These are phyloP conservation scores for Starmerella davenportii DNA, from an alignment of 805 yeast genomes.

Conservation along the genomic window DNA sequence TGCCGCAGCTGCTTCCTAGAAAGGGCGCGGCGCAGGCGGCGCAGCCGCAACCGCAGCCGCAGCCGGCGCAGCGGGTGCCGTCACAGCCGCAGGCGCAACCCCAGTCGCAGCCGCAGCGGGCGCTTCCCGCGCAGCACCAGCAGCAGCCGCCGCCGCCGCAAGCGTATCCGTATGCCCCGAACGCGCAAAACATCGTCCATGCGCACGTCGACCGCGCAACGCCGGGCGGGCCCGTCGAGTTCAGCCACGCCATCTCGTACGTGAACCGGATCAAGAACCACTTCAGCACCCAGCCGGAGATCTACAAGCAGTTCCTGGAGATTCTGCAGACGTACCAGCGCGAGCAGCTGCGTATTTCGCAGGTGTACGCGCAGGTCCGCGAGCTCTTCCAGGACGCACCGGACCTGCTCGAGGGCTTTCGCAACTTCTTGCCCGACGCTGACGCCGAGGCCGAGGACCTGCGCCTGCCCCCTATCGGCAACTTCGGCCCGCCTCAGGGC, in stretches of 20 bases:
- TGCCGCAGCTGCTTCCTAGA: constrained; percentile 9
- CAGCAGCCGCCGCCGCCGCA: constrained; percentile 11
- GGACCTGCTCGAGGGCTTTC: constrained; percentile 83
- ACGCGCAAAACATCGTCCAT: constrained; percentile 2
- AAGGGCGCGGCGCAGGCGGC: constrained; percentile 6
- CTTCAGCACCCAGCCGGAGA: constrained; percentile 85
- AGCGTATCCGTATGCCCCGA: constrained; percentile 14
- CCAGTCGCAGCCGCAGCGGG: constrained; percentile 19
- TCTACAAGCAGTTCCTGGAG: constrained; percentile 84
- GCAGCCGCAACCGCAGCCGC: constrained; percentile 5
- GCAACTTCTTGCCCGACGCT: constrained; percentile 83
- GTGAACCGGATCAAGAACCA: constrained; percentile 92
- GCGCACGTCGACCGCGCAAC: background rate
- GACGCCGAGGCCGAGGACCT: constrained; percentile 23
- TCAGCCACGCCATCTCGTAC: constrained; percentile 89
- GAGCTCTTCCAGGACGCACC: constrained; percentile 81
- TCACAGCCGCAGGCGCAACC: constrained; percentile 5
- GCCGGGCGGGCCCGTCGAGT: constrained; percentile 55
- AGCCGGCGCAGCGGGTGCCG: constrained; percentile 3
- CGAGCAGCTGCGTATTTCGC: constrained; percentile 87
- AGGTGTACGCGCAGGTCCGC: constrained; percentile 87
- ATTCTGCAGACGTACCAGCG: constrained; percentile 91
- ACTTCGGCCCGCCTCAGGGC: constrained; percentile 47
- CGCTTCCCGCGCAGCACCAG: constrained; percentile 1
- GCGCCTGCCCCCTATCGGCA: constrained; percentile 78